Conservation (phyloP, 73 alveolate species). For the Symbiodinium pilosum region DNA sequence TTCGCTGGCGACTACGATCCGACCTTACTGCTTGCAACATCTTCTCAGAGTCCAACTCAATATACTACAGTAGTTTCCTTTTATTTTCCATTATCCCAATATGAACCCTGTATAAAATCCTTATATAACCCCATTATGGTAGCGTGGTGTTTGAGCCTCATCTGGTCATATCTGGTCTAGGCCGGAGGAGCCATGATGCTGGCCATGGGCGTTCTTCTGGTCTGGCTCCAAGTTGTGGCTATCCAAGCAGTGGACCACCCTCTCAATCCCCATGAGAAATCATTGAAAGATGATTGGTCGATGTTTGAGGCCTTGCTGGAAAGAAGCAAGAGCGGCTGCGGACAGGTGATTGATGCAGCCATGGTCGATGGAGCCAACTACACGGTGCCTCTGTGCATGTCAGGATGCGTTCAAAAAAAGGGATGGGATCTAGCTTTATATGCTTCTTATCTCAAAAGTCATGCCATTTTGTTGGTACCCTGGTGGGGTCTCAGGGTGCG, state of each 20-base stretch:
- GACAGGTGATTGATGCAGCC: conserved; percentile 90
- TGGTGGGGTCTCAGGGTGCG: no score
- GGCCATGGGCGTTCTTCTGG: conserved; percentile 77
- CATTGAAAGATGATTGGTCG: neutral
- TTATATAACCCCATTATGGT: neutral
- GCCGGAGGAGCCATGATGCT: conserved; percentile 87
- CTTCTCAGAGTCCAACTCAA: neutral
- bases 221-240: neutral
- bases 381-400: conserved; percentile 21
- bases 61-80: neutral
- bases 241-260: no score
- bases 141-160: neutral
- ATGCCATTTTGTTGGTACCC: no score
- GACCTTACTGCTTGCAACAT: neutral
- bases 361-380: conserved; percentile 92
- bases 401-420: no score
- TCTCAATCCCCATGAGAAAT: no score
- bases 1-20: conserved; percentile 95
- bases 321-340: conserved; percentile 49
- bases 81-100: no score
- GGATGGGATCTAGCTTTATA: no score
- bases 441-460: no score
- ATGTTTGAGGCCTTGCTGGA: conserved; percentile 51
- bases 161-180: neutral
- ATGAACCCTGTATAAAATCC: neutral